Evolutionary conservation across 768 basidiomycete genomes (phyloP), one percentile per base, ranked within the genome.

Genomic region (Mycena metata): DNA sequence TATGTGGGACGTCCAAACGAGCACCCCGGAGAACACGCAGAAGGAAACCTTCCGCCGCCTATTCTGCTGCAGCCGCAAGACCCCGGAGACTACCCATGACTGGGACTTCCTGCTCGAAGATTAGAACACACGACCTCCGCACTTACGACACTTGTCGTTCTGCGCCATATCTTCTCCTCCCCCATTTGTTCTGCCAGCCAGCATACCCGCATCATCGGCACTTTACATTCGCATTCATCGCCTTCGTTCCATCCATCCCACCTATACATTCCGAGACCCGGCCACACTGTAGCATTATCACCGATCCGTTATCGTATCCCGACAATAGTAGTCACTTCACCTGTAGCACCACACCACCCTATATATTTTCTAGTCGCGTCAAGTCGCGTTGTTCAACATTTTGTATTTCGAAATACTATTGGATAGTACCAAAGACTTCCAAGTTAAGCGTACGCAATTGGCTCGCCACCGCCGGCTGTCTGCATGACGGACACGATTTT

Each of bases 21-120:
- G 86, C 70, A 83, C 87, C 50, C 89, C 91, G 21, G 92, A 94
- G 76, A 87, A 85, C 51, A 64, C 80, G 51, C 86, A 85, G 63
- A 89, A 86, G 76, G 92, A 93, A 79, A 80, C 84, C 2, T 76
- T 90, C 70, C 90, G 87, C 76, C 85, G 91, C 54, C 82, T 92
- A 66, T 90, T 92, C 74, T 82, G 89, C 46, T 87, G 87, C 76
- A 73, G 82, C 13, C 87, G 83, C 73, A 90, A 85, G 76, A 79
- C 82, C 49, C 86, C 87, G 9, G 88, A 86, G 73, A 84, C 84
- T 15, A 64, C 81, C 6, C 89, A 92, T 66, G 85, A 93, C 79
- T 94, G 92, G 92, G 92, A 94, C 76, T 93, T 91, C 78, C 80
- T 94, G 64, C 83, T 94, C 54, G 91, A 92, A 66, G 90, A 91